Percentiles rank a stretch among this genome's conserved stretches.
Evolutionary conservation across 192 early-diverging fungal genomes (phyloP).

Genomic region (Linnemannia schmuckeri): DNA sequence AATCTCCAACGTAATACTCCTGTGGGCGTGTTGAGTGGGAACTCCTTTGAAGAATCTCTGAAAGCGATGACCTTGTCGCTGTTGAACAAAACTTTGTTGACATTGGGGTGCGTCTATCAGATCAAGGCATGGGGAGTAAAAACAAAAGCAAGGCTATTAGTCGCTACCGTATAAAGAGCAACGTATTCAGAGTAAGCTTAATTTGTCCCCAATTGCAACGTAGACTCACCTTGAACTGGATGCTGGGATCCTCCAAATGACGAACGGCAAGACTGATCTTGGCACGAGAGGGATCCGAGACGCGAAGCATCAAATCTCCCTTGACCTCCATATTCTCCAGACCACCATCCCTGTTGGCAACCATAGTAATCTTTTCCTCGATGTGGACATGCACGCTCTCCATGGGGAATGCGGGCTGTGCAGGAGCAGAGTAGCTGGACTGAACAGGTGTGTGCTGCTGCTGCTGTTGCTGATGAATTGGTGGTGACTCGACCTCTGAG

Average conservation of each 20-base stretch:
- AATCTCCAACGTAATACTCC: constrained; percentile 91
- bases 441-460: background rate
- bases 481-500: constrained; percentile 72
- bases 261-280: constrained; percentile 73
- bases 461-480: constrained; percentile 13
- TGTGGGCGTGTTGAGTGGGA: constrained; percentile 86
- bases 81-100: constrained; percentile 90
- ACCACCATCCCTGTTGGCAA: constrained; percentile 89
- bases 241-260: constrained; percentile 66
- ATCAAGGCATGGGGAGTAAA: background rate
- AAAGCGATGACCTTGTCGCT: constrained; percentile 77
- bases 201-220: background rate
- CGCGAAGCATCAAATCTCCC: constrained; percentile 85
- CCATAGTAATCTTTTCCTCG: constrained; percentile 86
- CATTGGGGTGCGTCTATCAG: constrained; percentile 91
- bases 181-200: background rate
- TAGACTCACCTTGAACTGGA: constrained; percentile 88
- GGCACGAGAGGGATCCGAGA: constrained; percentile 73
- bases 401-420: constrained; percentile 48
- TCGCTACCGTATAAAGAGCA: too few species aligned
- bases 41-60: constrained; percentile 81
- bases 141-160: background rate
- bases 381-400: constrained; percentile 86
- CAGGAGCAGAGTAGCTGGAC: background rate
- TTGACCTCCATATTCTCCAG: constrained; percentile 93